Percentiles rank a stretch among this genome's conserved stretches.
phyloP scores from a whole-genome alignment of 345 rosid species.

The Eucalyptus coolabah region DNA sequence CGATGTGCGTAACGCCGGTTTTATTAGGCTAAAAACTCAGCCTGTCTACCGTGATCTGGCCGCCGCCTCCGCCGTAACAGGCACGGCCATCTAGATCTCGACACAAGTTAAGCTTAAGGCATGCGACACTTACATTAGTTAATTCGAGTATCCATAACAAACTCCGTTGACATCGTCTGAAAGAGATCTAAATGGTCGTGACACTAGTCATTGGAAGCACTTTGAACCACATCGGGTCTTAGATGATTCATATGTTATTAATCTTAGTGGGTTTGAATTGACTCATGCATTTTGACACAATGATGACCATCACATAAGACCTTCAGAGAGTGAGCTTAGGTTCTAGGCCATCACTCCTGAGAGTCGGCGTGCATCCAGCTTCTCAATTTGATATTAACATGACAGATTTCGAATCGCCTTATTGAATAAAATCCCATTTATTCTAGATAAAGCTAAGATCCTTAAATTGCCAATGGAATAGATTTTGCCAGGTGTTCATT shows the following conservation, averaged over 20 bases:
- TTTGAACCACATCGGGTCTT: background rate
- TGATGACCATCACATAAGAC: background rate
- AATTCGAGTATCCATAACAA: background rate
- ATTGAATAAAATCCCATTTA: background rate
- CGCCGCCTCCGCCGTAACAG: background rate
- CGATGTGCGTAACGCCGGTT: background rate
- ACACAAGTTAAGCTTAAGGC: background rate
- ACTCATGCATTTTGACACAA: background rate
- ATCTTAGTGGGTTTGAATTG: background rate
- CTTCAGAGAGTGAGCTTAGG: background rate
- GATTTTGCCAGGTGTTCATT: background rate
- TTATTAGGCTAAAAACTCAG: background rate
- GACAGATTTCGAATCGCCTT: background rate
- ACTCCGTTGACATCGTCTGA: rapidly evolving
- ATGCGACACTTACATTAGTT: background rate
- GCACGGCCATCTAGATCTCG: background rate
- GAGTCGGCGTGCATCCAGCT: background rate
- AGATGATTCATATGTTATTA: background rate
- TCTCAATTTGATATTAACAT: background rate
- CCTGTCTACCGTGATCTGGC: background rate
- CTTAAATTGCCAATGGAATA: background rate
- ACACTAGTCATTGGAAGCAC: background rate
- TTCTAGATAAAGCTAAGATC: background rate
- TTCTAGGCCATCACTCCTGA: background rate
- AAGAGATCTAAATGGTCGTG: background rate